Evolutionary conservation across 805 yeast genomes (phyloP).

Genomic region (Crinitomyces ghanaensis): DNA sequence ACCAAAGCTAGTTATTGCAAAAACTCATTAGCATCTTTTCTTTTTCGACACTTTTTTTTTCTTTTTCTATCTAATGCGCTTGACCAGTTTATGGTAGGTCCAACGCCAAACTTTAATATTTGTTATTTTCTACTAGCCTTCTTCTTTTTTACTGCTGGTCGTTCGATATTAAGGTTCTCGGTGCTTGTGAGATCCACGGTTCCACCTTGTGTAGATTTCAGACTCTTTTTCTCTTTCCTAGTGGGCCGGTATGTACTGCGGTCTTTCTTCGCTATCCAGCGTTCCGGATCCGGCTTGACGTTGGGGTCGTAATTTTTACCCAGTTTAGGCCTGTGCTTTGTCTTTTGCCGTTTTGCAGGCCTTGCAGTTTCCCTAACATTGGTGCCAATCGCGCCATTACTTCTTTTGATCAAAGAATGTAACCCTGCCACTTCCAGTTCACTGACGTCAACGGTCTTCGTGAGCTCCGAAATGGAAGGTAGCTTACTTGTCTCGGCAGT

Average conservation of each 20-base stretch:
- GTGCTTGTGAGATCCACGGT: constrained; percentile 29
- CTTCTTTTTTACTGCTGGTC: no score
- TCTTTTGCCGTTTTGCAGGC: constrained; percentile 15
- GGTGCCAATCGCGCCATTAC: constrained; percentile 25
- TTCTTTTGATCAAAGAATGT: constrained; percentile 22
- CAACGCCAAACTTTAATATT: no score
- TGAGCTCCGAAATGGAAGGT: constrained; percentile 10
- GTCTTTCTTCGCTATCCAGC: constrained; percentile 87
- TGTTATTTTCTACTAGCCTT: no score
- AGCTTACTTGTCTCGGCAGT: constrained; percentile 7
- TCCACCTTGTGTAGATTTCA: constrained; percentile 50
- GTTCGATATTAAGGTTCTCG: constrained; percentile 4
- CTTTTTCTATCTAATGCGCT: no score
- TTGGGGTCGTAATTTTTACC: constrained; percentile 34
- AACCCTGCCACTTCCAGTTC: constrained; percentile 14
- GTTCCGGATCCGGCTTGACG: constrained; percentile 48
- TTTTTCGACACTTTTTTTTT: no score
- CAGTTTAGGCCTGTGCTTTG: constrained; percentile 24
- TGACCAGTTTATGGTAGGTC: no score
- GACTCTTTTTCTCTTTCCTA: constrained; percentile 44
- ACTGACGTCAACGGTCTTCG: constrained; percentile 19
- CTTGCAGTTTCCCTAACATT: constrained; percentile 26
- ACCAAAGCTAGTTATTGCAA: no score
- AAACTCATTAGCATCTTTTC: no score
- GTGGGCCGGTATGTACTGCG: constrained; percentile 75